Conservation (phyloP, 352 stramenopile genomes). For the Peronospora farinosa region DNA sequence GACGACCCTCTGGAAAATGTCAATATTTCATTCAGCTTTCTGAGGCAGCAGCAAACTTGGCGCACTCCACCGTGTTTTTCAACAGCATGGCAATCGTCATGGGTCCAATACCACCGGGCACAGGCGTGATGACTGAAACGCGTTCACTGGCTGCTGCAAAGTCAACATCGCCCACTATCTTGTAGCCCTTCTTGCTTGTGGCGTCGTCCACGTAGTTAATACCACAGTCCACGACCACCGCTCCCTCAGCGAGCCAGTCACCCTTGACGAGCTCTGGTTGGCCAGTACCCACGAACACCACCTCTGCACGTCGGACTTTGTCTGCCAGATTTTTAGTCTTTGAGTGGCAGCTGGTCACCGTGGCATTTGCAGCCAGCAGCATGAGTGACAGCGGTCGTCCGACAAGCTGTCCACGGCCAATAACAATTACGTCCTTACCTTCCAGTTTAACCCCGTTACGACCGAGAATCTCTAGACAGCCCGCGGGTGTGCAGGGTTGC, state of each 20-base stretch:
- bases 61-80: conserved; percentile 70
- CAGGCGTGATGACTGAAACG: conserved; percentile 94
- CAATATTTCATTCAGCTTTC: conserved; percentile 4
- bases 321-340: conserved; percentile 68
- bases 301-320: conserved; percentile 85
- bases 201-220: conserved; percentile 96
- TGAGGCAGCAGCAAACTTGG: conserved; percentile 35
- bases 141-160: conserved; percentile 83
- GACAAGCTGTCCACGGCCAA: conserved; percentile 96
- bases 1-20: no score
- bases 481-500: conserved; percentile 88
- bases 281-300: conserved; percentile 95
- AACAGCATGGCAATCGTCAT: conserved; percentile 97
- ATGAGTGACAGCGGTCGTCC: conserved; percentile 94
- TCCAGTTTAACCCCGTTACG: conserved; percentile 83
- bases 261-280: conserved; percentile 91
- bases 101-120: conserved; percentile 94
- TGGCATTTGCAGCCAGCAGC: conserved; percentile 92
- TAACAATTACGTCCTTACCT: conserved; percentile 94
- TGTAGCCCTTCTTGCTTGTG: conserved; percentile 75
- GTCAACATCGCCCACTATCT: conserved; percentile 96
- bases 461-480: conserved; percentile 60
- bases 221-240: conserved; percentile 97
- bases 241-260: conserved; percentile 95
- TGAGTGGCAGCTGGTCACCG: conserved; percentile 96